phyloP scores from a whole-genome alignment of 2,329 filamentous ascomycete genomes.

The Neoascochyta sp. region DNA sequence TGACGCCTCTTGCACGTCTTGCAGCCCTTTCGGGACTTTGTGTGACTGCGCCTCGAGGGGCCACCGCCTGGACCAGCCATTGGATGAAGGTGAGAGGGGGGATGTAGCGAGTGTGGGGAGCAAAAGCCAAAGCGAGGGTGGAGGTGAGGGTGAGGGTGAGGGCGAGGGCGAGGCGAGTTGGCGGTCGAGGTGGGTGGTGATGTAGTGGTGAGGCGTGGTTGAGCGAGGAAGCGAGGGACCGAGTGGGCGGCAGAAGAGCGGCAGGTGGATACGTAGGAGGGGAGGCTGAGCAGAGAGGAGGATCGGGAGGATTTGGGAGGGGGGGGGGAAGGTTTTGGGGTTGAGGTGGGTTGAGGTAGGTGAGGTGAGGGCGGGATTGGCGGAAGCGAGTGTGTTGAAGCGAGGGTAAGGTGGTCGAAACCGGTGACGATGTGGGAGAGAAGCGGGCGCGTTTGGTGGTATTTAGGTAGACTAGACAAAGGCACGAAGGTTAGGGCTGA shows the following conservation, averaged over 20 bases:
- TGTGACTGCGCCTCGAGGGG: constrained; percentile 87
- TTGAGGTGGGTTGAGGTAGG: constrained; percentile 12
- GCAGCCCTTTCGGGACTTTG: constrained; percentile 97
- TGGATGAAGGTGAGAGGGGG: constrained; percentile 11
- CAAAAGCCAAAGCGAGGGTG: constrained; percentile 9
- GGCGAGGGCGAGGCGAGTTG: no score
- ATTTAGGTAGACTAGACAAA: no score
- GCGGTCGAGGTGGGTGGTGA: constrained; percentile 12
- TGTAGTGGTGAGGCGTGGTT: constrained; percentile 11
- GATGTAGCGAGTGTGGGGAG: constrained; percentile 15
- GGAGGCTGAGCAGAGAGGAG: no score
- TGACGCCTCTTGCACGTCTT: constrained; percentile 97
- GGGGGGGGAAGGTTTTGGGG: constrained; percentile 9
- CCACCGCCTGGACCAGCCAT: constrained; percentile 96
- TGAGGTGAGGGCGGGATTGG: constrained; percentile 18
- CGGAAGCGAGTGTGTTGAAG: constrained; percentile 29
- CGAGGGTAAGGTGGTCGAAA: constrained; percentile 30
- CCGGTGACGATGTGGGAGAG: constrained; percentile 23
- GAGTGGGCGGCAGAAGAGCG: no score
- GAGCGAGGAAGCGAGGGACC: no score
- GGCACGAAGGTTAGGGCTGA: no score
- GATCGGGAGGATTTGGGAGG: no score
- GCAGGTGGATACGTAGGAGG: no score
- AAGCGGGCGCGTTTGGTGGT: constrained; percentile 28
- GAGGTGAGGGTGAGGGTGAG: no score